Base-by-base conservation (phyloP, 345 rosid genomes). In the Erucastrum elatum region DNA sequence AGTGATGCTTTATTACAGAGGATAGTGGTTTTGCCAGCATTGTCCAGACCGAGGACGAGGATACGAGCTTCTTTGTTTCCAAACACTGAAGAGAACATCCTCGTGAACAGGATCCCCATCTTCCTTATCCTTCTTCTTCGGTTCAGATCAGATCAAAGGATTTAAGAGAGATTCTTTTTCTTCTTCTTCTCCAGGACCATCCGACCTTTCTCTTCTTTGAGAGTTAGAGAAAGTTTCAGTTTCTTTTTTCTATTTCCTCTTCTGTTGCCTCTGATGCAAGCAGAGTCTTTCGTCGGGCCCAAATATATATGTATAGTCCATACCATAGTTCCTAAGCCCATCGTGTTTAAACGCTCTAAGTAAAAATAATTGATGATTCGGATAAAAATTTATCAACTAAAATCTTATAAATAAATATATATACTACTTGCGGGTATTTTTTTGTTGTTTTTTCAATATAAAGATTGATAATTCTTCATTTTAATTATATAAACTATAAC, bases 31-130 rank as follows among this genome's bases (percentile, higher is more conserved):
- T 92, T 92, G 21, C 96, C 97, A 25, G 96, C 96, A 87, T 88
- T 92, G 88, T 92, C 97, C 74, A 92, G 96, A 71, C 97, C 94
- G 8, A 90, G 94, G 30, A 92, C 96, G 29, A 90, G 96, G 82
- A 90, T 92, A 77, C 97, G 88, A 78, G 96, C 96, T 84, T 89
- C 97, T 79, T 77, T 86, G 84, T 88, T 85, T 34, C 93, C 91
- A 78, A 89, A 87, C 2, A 89, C 81, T 6, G 92, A 90, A 56
- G 97, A 88, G 87, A 92, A 89, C 90, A 92, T 82, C 66, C 89
- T 81, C 64, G 92, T 84, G 76, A 92, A 90, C 70, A 90, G 12
- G 74, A 90, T 88, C 59, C 97, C 97, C 97, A 90, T 90, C 76
- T 78, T 75, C 59, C 21, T 15, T 41, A n/a, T 26, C 8, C 44